Conservation (phyloP, 805 yeast genomes). For the Teunomyces barrocoloradensis region DNA sequence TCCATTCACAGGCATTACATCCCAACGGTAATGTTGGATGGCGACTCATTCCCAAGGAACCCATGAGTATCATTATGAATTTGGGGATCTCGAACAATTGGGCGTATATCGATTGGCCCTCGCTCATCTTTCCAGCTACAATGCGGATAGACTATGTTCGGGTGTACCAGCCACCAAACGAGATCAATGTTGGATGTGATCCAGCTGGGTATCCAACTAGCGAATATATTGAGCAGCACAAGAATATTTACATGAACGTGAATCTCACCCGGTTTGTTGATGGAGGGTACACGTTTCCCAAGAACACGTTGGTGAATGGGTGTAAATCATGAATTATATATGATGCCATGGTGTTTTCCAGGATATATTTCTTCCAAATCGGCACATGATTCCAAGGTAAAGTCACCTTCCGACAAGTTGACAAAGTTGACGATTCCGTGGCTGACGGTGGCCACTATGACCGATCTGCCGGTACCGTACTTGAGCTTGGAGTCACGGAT, state of each 20-base stretch:
- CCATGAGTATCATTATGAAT: constrained; percentile 58
- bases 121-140: constrained; percentile 71
- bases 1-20: constrained; percentile 70
- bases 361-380: constrained; percentile 17
- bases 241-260: constrained; percentile 61
- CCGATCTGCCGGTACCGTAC: constrained; percentile 48
- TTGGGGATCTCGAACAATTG: constrained; percentile 41
- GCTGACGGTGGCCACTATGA: constrained; percentile 70
- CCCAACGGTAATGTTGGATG: constrained; percentile 90
- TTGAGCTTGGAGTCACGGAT: constrained; percentile 43
- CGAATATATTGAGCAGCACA: constrained; percentile 75
- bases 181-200: constrained; percentile 71
- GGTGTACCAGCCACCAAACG: constrained; percentile 76
- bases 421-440: constrained; percentile 71
- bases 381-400: constrained; percentile 24
- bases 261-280: constrained; percentile 72
- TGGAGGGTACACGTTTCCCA: constrained; percentile 59
- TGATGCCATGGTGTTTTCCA: constrained; percentile 17
- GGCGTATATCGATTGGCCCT: constrained; percentile 45
- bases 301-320: constrained; percentile 7
- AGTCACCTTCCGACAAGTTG: constrained; percentile 50
- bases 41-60: constrained; percentile 83
- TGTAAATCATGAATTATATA: constrained; percentile 8
- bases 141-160: constrained; percentile 84
- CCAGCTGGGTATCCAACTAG: constrained; percentile 82